phyloP scores from a whole-genome alignment of 352 stramenopile genomes.

The Phytopythium chamaehyphon region DNA sequence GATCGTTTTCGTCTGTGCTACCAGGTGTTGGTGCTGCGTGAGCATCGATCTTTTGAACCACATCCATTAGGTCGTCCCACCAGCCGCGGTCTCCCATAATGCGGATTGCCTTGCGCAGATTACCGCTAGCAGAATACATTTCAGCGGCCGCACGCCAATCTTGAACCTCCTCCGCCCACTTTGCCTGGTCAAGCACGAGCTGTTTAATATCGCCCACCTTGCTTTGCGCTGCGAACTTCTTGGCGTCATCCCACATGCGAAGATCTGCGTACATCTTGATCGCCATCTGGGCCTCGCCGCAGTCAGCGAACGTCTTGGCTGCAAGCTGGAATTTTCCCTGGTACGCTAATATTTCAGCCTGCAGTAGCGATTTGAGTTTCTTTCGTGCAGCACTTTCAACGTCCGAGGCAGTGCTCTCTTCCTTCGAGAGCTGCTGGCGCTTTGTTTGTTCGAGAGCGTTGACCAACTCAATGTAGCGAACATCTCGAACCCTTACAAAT shows the following conservation, averaged over 20 bases:
- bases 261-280: constrained; percentile 94
- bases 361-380: constrained; percentile 61
- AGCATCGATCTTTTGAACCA: constrained; percentile 59
- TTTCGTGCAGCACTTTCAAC: constrained; percentile 30
- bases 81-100: constrained; percentile 87
- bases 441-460: constrained; percentile 79
- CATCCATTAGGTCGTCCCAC: constrained; percentile 81
- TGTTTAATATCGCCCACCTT: constrained; percentile 85
- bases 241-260: constrained; percentile 93
- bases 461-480: constrained; percentile 90
- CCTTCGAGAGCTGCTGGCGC: constrained; percentile 46
- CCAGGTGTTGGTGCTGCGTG: constrained; percentile 12
- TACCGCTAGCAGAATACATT: constrained; percentile 90
- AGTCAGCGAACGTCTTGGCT: constrained; percentile 85
- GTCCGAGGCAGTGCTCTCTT: constrained; percentile 13
- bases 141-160: constrained; percentile 90
- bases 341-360: constrained; percentile 91
- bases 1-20: neutral
- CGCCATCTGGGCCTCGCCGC: constrained; percentile 73
- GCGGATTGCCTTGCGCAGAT: constrained; percentile 73
- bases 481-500: constrained; percentile 89
- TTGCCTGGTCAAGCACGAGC: constrained; percentile 87
- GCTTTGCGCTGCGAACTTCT: constrained; percentile 81
- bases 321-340: constrained; percentile 90
- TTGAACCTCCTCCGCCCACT: constrained; percentile 91